phyloP scores from a whole-genome alignment of 352 stramenopile species.

The Phytophthora pseudosyringae region DNA sequence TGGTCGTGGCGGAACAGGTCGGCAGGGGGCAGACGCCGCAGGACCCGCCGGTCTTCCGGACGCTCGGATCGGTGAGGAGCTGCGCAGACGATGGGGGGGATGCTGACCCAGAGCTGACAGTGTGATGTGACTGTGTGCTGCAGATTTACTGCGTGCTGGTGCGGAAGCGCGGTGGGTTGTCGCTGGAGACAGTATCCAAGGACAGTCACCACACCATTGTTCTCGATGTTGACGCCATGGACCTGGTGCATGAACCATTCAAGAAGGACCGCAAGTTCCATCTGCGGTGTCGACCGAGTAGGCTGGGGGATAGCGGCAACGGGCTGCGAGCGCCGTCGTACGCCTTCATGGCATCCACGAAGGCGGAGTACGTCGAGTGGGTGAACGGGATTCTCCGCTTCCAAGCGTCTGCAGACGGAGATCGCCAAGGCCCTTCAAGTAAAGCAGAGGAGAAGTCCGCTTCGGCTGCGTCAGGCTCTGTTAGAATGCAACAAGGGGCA shows the following conservation, averaged over 20 bases:
- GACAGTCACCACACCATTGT: constrained; percentile 44
- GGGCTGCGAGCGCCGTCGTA: constrained; percentile 34
- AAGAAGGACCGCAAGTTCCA: constrained; percentile 52
- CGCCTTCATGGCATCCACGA: constrained; percentile 40
- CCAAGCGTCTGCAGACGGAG: constrained; percentile 7
- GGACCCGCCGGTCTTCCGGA: constrained; percentile 34
- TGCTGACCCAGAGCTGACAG: constrained; percentile 14
- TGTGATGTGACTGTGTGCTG: constrained; percentile 17
- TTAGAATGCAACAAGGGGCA: constrained; percentile 2
- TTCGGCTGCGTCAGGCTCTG: not conserved
- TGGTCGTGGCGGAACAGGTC: constrained; percentile 59
- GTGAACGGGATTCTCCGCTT: constrained; percentile 42
- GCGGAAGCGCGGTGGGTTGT: constrained; percentile 39
- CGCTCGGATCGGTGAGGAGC: constrained; percentile 53
- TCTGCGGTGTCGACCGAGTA: constrained; percentile 21
- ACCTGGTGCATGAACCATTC: constrained; percentile 42
- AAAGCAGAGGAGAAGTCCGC: not conserved
- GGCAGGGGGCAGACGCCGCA: constrained; percentile 12
- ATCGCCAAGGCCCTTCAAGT: constrained; percentile 6
- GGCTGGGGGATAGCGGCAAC: constrained; percentile 7
- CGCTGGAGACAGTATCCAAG: constrained; percentile 49
- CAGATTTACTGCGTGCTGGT: constrained; percentile 59
- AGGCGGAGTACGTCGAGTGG: constrained; percentile 42
- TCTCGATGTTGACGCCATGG: constrained; percentile 45
- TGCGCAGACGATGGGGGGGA: not conserved